These are phyloP conservation scores for Bromus sterilis DNA, from an alignment of 176 grass and related monocot genomes.

Conservation along the genomic window DNA sequence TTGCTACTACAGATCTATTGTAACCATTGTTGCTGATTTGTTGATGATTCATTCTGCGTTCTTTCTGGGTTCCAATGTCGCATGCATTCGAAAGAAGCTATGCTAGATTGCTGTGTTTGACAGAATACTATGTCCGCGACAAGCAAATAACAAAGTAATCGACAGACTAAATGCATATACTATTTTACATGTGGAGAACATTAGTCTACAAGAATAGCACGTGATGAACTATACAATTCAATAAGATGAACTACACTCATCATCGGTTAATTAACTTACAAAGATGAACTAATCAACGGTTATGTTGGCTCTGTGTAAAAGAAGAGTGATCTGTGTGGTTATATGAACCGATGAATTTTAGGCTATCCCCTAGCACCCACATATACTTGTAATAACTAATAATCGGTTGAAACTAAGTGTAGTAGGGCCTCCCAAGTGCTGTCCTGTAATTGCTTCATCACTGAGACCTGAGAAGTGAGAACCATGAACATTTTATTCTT, in stretches of 20 bases:
- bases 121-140: neutral
- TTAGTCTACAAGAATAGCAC: conserved; percentile 3
- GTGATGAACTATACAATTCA: neutral
- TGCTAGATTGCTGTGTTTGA: neutral
- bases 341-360: neutral
- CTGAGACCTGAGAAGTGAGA: conserved; percentile 1
- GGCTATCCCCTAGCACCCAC: neutral
- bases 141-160: too few relatives aligned
- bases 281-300: conserved; percentile 4
- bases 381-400: neutral
- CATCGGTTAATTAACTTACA: conserved; percentile 1
- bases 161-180: neutral
- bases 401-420: neutral
- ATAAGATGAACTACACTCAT: neutral
- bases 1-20: neutral
- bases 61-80: neutral
- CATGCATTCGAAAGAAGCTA: neutral
- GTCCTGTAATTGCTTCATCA: neutral
- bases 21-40: neutral
- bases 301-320: neutral
- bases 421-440: neutral
- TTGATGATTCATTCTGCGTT: neutral
- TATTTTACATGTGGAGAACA: neutral
- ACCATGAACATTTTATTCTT: neutral
- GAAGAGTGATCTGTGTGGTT: conserved; percentile 7